phyloP scores from a whole-genome alignment of 331 rosid species.

The Acacia concinna region DNA sequence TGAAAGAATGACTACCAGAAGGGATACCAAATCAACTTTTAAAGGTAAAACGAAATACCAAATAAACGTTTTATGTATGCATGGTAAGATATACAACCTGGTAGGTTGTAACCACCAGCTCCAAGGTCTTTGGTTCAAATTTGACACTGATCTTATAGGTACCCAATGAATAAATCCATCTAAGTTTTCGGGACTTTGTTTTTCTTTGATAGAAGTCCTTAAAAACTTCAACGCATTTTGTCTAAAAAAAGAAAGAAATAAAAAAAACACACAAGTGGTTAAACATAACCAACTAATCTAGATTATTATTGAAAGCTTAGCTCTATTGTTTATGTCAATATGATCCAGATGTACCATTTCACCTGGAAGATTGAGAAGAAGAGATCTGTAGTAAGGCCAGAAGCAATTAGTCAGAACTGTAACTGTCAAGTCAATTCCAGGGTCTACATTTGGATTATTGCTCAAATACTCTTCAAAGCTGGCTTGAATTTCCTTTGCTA shows the following conservation, averaged over 20 bases:
- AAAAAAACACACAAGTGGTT: not conserved
- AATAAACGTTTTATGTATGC: too few relatives aligned
- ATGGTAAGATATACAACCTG: constrained; percentile 52
- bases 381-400: constrained; percentile 97
- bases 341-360: constrained; percentile 67
- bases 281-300: constrained; percentile 19
- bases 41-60: too few relatives aligned
- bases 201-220: constrained; percentile 88
- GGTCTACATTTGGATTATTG: constrained; percentile 64
- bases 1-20: not conserved
- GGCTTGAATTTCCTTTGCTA: constrained; percentile 87
- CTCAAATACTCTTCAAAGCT: constrained; percentile 83
- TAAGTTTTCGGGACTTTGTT: constrained; percentile 93
- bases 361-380: constrained; percentile 91
- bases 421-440: constrained; percentile 88
- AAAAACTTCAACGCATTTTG: constrained; percentile 89
- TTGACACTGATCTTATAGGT: constrained; percentile 87
- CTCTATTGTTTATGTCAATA: constrained; percentile 14
- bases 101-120: constrained; percentile 87
- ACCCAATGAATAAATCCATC: constrained; percentile 91
- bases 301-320: not conserved
- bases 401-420: constrained; percentile 90
- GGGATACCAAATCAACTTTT: not conserved
- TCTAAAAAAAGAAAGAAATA: constrained; percentile 40
- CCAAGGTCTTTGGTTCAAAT: constrained; percentile 91